Evolutionary conservation across 2,329 filamentous ascomycete genomes (phyloP).

Genomic region (Hypoxylon sp.): DNA sequence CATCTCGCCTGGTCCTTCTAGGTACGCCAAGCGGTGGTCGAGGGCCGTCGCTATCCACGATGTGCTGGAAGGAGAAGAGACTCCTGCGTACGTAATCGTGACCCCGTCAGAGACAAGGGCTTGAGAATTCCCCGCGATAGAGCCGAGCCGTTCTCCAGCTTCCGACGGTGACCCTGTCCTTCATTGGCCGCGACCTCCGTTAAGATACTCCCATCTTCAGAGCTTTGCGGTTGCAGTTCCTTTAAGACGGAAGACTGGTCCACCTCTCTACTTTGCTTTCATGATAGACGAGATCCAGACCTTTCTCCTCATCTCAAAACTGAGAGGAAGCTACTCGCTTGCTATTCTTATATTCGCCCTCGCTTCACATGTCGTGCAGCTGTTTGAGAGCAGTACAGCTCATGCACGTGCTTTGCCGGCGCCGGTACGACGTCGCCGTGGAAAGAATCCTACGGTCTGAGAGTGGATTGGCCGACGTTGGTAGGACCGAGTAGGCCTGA

Average conservation of each 20-base stretch:
- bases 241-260: slow-evolving; percentile 1
- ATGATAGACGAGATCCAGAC: slow-evolving; percentile 8
- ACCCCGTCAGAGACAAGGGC: slow-evolving; percentile 32
- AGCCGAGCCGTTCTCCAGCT: slow-evolving; percentile 43
- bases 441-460: slow-evolving; percentile 2
- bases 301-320: slow-evolving; percentile 7
- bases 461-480: background rate
- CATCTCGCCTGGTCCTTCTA: slow-evolving; percentile 1
- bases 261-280: slow-evolving; percentile 10
- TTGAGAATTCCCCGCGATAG: slow-evolving; percentile 44
- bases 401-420: slow-evolving; percentile 15
- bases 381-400: slow-evolving; percentile 8
- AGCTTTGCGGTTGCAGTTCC: background rate
- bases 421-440: slow-evolving; percentile 16
- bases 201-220: slow-evolving; percentile 25
- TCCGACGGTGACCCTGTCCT: slow-evolving; percentile 18
- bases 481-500: slow-evolving; percentile 11
- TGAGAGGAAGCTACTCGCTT: background rate
- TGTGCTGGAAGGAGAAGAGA: slow-evolving; percentile 2
- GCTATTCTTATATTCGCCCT: background rate
- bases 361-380: background rate
- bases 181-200: slow-evolving; percentile 25
- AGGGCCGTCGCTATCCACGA: slow-evolving; percentile 14
- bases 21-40: slow-evolving; percentile 18
- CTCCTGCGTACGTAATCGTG: slow-evolving; percentile 21